Evolutionary conservation across 129 eudicot species (phyloP).

Genomic region (Erigeron canadensis): DNA sequence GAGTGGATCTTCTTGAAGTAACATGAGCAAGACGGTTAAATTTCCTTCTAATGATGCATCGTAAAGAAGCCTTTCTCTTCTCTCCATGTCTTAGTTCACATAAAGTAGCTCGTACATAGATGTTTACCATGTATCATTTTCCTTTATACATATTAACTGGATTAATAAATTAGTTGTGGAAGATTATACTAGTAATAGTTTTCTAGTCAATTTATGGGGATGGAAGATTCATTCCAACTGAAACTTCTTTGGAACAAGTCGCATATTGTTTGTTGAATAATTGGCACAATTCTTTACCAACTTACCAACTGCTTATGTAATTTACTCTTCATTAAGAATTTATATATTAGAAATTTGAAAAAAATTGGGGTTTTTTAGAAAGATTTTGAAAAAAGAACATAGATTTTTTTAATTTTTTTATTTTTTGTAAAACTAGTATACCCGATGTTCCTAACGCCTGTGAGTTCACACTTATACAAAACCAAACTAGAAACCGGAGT

Average conservation of each 20-base stretch:
- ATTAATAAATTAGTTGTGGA: background rate
- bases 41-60: conserved; percentile 49
- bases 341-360: too few species aligned
- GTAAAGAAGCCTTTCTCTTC: conserved; percentile 30
- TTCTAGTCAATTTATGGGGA: conserved; percentile 8
- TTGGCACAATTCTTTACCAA: background rate
- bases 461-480: too few species aligned
- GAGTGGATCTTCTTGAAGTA: conserved; percentile 40
- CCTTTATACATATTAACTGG: conserved; percentile 1
- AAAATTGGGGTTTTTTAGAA: too few species aligned
- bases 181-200: background rate
- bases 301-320: background rate
- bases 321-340: background rate
- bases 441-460: too few species aligned
- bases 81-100: conserved; percentile 4
- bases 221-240: background rate
- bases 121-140: conserved; percentile 3
- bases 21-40: conserved; percentile 9
- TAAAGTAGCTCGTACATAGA: background rate
- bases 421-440: too few species aligned
- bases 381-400: too few species aligned
- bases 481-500: too few species aligned
- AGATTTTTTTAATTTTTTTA: too few species aligned
- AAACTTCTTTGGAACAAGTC: background rate
- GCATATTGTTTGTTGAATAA: background rate